Percentiles rank a stretch among this genome's conserved stretches.
These are phyloP conservation scores for Nakazawaea ishiwadae DNA, from an alignment of 805 yeast species.

Conservation along the genomic window DNA sequence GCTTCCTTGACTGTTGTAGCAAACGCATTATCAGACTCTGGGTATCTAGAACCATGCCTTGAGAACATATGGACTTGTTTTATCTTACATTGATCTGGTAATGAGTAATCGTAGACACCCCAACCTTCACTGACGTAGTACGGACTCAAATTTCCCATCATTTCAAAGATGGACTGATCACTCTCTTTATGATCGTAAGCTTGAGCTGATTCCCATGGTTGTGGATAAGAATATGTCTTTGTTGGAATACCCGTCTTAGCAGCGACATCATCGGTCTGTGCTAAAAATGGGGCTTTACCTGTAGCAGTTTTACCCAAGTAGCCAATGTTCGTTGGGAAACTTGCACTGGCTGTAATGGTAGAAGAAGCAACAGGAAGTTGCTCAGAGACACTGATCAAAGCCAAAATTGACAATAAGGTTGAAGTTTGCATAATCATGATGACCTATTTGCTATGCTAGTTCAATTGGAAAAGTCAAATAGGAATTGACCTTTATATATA, in stretches of 20 bases:
- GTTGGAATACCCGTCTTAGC: conserved; percentile 11
- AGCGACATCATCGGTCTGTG: conserved; percentile 11
- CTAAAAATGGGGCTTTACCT: conserved; percentile 11
- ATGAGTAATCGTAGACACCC: conserved; percentile 17
- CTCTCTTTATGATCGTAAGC: conserved; percentile 14
- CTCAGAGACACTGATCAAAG: neutral
- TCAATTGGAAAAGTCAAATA: too few species aligned
- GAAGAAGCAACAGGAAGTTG: conserved; percentile 1
- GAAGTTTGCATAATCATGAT: too few species aligned
- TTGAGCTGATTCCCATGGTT: conserved; percentile 17
- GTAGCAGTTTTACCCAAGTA: conserved; percentile 6
- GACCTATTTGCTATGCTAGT: too few species aligned
- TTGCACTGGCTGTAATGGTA: neutral
- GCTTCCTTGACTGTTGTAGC: neutral
- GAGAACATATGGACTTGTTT: neutral
- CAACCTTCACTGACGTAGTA: conserved; percentile 17
- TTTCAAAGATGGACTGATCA: conserved; percentile 16
- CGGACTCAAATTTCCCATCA: conserved; percentile 17
- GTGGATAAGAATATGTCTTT: conserved; percentile 13
- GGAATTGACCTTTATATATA: too few species aligned
- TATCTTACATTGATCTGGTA: conserved; percentile 17
- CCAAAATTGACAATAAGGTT: neutral
- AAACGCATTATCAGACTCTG: neutral
- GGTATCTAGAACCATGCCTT: conserved; percentile 10
- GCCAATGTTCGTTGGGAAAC: conserved; percentile 9